Evolutionary conservation across 192 early-diverging fungal species (phyloP), one percentile per base, ranked within the genome.

Genomic region (Dispira parvispora): DNA sequence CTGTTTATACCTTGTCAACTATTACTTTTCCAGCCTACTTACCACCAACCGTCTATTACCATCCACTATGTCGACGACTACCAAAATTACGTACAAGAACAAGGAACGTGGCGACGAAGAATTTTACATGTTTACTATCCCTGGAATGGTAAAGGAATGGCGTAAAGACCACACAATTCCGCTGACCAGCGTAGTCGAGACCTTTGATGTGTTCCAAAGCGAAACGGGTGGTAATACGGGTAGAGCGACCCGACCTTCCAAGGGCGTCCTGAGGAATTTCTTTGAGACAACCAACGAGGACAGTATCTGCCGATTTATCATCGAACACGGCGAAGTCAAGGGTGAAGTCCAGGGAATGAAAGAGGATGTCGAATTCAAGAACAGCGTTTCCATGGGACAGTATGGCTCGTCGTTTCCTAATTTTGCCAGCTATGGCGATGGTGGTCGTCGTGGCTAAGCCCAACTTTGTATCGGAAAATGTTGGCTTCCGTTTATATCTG

Each of bases 131-230:
- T 62, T 74, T 44, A 67, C 67, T 21, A 58, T 65, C 27, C 32
- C 46, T 1, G 55, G 32, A 11, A 66, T 65, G 64, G 64, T 65
- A 8, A 13, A 38, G 3, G 68, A 71, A 52, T 74, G 69, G 69
- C 65, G 63, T 43, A 49, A 61, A 6, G 73, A 74, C 45, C 62
- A 65, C 52, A 53, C 66, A 6, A 66, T 71, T 47, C 73, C 73
- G 13, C 46, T 74, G 23, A 61, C 71, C 11, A 52, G 71, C 10
- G 73, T 74, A 18, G 69, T 68, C 14, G 58, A 65, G 58, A 63
- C 65, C 26, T 75, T 67, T 57, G 65, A 75, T 28, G 43, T 75
- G 10, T 72, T 66, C 47, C 45, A 63, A 21, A 46, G 46, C 25
- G 52, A 44, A 8, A 61, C 43, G 44, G 72, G 72, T 5, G 64